Conservation (phyloP, 768 basidiomycete species). For the Collybiopsis luxurians region DNA sequence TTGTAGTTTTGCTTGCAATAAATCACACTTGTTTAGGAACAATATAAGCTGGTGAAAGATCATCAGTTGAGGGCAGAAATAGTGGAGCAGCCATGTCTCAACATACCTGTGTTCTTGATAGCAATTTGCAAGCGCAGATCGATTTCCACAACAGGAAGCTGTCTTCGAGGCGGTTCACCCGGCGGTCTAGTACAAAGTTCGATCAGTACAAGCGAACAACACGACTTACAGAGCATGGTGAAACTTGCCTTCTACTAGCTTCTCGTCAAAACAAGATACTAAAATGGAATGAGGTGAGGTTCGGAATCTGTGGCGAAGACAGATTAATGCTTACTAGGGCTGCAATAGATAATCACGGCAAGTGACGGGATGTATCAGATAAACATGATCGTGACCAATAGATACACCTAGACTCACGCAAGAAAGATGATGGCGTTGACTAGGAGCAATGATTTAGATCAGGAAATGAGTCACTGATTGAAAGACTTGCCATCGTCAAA, state of each 20-base stretch:
- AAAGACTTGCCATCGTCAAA: constrained; percentile 62
- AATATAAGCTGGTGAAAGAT: constrained; percentile 15
- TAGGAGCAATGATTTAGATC: constrained; percentile 15
- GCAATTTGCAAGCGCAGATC: constrained; percentile 66
- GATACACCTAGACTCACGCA: constrained; percentile 37
- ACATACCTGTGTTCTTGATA: constrained; percentile 47
- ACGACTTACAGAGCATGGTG: not conserved
- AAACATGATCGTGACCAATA: not conserved
- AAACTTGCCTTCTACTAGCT: constrained; percentile 51
- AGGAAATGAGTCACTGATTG: not conserved
- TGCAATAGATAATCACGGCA: constrained; percentile 12
- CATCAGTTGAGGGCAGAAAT: not conserved
- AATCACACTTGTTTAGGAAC: constrained; percentile 71
- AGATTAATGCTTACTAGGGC: constrained; percentile 36
- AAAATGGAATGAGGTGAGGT: constrained; percentile 20
- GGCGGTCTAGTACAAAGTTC: constrained; percentile 33
- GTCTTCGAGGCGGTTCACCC: constrained; percentile 74
- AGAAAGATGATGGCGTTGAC: constrained; percentile 85
- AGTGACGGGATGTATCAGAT: not conserved
- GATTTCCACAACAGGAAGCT: constrained; percentile 74
- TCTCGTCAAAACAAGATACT: constrained; percentile 83
- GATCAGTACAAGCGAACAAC: not conserved
- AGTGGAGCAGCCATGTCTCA: not conserved
- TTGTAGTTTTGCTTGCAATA: constrained; percentile 69
- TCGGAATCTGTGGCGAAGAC: not conserved